Conservation (phyloP, 495 filamentous ascomycete species). For the Neurospora tetrasperma region DNA sequence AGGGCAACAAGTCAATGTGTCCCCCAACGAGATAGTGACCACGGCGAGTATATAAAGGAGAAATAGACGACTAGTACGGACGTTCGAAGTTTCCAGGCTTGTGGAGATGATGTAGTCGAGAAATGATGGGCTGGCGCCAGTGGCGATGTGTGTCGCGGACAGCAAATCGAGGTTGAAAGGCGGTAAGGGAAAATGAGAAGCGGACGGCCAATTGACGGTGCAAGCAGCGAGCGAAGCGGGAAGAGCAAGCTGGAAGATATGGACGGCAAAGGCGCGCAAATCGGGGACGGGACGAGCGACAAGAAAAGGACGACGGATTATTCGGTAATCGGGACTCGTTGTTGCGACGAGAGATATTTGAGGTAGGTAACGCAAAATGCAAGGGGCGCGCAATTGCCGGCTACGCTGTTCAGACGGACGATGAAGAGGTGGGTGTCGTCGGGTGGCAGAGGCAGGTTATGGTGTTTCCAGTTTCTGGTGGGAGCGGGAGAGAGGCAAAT, state of each 20-base stretch:
- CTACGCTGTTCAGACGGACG: not conserved
- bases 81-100: not conserved
- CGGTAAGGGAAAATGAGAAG: constrained; percentile 42
- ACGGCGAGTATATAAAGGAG: not conserved
- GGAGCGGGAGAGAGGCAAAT: not conserved
- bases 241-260: constrained; percentile 2
- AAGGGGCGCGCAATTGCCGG: not conserved
- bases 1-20: not conserved
- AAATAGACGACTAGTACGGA: not conserved
- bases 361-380: not conserved
- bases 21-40: not conserved
- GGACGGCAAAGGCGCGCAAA: not conserved
- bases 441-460: not conserved
- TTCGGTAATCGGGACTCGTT: not conserved
- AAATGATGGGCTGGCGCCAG: not conserved
- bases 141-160: not conserved
- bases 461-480: not conserved
- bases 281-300: not conserved
- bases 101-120: not conserved
- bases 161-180: constrained; percentile 7
- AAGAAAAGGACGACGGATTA: not conserved
- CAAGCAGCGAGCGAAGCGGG: constrained; percentile 1
- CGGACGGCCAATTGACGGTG: constrained; percentile 16
- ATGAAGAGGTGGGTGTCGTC: not conserved
- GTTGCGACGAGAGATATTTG: not conserved